Percentiles rank a stretch among this genome's conserved stretches.
phyloP scores from a whole-genome alignment of 768 basidiomycete species.

The Mycena amicta region DNA sequence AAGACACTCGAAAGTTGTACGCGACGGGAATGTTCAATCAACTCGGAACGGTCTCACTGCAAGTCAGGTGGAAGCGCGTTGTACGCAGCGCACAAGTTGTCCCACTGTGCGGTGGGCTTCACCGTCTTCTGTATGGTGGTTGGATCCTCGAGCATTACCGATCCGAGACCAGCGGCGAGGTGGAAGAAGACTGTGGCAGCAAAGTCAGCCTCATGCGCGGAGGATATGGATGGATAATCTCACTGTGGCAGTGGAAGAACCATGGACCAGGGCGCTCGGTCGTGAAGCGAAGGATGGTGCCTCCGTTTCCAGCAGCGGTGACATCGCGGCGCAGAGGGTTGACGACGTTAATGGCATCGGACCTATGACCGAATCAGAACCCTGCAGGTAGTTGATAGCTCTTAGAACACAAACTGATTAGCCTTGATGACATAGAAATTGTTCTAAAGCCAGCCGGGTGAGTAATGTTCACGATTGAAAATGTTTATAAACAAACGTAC shows the following conservation, averaged over 20 bases:
- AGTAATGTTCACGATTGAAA: too few species aligned
- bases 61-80: conserved; percentile 7
- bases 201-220: background rate
- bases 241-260: conserved; percentile 33
- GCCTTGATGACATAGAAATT: conserved; percentile 43
- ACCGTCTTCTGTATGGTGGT: conserved; percentile 12
- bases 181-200: conserved; percentile 25
- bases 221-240: background rate
- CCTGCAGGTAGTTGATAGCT: too few species aligned
- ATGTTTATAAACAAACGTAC: too few species aligned
- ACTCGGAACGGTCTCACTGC: conserved; percentile 12
- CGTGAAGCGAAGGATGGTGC: conserved; percentile 48
- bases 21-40: too few species aligned
- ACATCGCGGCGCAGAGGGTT: conserved; percentile 49
- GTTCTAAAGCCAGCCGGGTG: conserved; percentile 34
- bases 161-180: conserved; percentile 24
- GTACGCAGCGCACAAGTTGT: conserved; percentile 14
- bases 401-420: too few species aligned
- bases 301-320: conserved; percentile 20
- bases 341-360: conserved; percentile 36
- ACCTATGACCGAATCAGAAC: background rate
- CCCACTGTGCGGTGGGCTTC: conserved; percentile 21
- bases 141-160: conserved; percentile 19
- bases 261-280: conserved; percentile 43
- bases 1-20: too few species aligned